phyloP scores from a whole-genome alignment of 352 stramenopile species.

The Phytophthora uliginosa region DNA sequence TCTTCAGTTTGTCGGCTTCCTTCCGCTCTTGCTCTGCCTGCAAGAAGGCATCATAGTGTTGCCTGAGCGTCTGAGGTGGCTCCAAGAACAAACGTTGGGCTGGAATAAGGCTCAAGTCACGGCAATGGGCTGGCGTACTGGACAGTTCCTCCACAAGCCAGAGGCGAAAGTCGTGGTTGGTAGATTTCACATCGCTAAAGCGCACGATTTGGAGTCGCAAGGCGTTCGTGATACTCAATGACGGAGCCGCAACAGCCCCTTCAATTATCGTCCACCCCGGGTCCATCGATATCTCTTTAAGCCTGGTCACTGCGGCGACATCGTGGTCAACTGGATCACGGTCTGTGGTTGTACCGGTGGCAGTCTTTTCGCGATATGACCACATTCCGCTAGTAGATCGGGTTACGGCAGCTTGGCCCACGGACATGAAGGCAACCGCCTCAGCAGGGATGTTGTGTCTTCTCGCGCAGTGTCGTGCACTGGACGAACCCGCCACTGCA shows the following conservation, averaged over 20 bases:
- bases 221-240: constrained; percentile 27
- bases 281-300: constrained; percentile 40
- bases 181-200: constrained; percentile 38
- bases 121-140: not conserved
- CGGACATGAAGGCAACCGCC: constrained; percentile 21
- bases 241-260: constrained; percentile 24
- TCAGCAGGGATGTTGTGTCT: constrained; percentile 21
- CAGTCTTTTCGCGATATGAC: constrained; percentile 19
- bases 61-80: constrained; percentile 41
- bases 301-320: constrained; percentile 22
- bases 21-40: constrained; percentile 29
- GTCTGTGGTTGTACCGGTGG: not conserved
- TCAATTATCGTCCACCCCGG: constrained; percentile 47
- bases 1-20: constrained; percentile 18
- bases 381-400: constrained; percentile 7
- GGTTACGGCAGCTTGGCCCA: not conserved
- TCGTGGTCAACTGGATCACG: constrained; percentile 14
- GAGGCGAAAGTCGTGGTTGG: constrained; percentile 40
- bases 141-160: constrained; percentile 43
- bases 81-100: constrained; percentile 40
- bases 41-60: constrained; percentile 30
- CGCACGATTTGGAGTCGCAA: constrained; percentile 44
- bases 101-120: constrained; percentile 19
- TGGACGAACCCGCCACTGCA: constrained; percentile 17
- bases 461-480: constrained; percentile 29